Base-by-base conservation (phyloP, 805 yeast species). In the Wickerhamomyces chambardii region DNA sequence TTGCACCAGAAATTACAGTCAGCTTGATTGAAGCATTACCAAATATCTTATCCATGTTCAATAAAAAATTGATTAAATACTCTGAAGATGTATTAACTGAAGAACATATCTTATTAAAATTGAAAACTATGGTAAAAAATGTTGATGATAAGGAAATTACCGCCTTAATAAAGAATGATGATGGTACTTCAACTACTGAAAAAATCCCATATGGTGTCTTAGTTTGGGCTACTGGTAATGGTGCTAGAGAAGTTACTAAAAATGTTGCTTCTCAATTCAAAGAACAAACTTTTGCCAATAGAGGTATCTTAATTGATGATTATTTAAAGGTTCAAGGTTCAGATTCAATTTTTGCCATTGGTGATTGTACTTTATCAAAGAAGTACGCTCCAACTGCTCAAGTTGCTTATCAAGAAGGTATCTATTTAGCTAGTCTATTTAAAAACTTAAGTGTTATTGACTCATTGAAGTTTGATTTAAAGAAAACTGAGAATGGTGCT, bases 161-260 rank as follows among this genome's bases (percentile, higher is more conserved):
- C 47, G 95, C 90, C 28, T 74, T 72, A 51, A 75, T 68, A 38
- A 84, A 83, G 47, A 62, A 68, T 28, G 71, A 75, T 28, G 78
- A 78, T 45, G 95, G 95, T 17, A 48, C 75, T 12, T 63, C 77
- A 39, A 71, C 66, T 41, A 50, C 66, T 28, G 59, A 64, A 25
- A 78, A 72, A 33, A 68, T 89, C 51, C 95, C 95, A 33, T 89
- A 89, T 57, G 97, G 97, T 55, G 70, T 86, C 49, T 70, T 89
- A 47, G 94, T 89, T 43, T 89, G 97, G 97, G 97, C 97, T 39
- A 89, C 96, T 42, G 97, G 97, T 64, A 87, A 89, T 61, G 87
- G 89, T 36, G 87, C 86, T 44, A 78, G 97, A 63, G 78, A 75
- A 30, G 68, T 90, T 33, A 72, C 84, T 33, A 67, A 73, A 43